Percentiles rank a stretch among this genome's conserved stretches.
These are phyloP conservation scores for Myriosclerotinia scirpicola DNA, from an alignment of 2,329 filamentous ascomycete species.

Conservation along the genomic window DNA sequence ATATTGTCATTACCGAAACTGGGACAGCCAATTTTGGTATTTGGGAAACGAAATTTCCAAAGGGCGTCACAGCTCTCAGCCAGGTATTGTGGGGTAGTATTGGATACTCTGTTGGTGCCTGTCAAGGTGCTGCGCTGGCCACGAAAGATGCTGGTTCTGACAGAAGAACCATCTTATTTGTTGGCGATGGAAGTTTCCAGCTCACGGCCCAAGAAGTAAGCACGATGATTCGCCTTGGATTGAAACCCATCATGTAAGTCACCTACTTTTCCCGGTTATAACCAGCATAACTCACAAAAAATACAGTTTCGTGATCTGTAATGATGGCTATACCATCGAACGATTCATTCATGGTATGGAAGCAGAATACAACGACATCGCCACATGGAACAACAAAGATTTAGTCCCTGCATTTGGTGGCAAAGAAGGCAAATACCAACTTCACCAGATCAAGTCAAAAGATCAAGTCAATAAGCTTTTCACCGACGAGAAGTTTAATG, in stretches of 20 bases:
- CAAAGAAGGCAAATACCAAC: constrained; percentile 55
- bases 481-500: constrained; percentile 61
- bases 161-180: constrained; percentile 75
- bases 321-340: constrained; percentile 88
- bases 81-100: constrained; percentile 74
- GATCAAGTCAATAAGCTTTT: constrained; percentile 67
- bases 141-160: constrained; percentile 61
- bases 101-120: constrained; percentile 62
- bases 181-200: constrained; percentile 87
- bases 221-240: constrained; percentile 74
- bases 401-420: constrained; percentile 69
- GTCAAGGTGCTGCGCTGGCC: constrained; percentile 71
- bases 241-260: constrained; percentile 74
- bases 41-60: constrained; percentile 79
- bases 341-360: constrained; percentile 84
- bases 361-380: constrained; percentile 77
- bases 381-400: constrained; percentile 70
- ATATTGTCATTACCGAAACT: constrained; percentile 72
- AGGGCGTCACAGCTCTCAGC: constrained; percentile 73
- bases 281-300: background rate
- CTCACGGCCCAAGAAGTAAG: constrained; percentile 80
- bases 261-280: too few relatives aligned
- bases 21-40: constrained; percentile 88
- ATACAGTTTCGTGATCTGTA: constrained; percentile 74
- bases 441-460: constrained; percentile 68